Conservation (phyloP, 179 eudicot species). For the Sideroxylon spinosum region DNA sequence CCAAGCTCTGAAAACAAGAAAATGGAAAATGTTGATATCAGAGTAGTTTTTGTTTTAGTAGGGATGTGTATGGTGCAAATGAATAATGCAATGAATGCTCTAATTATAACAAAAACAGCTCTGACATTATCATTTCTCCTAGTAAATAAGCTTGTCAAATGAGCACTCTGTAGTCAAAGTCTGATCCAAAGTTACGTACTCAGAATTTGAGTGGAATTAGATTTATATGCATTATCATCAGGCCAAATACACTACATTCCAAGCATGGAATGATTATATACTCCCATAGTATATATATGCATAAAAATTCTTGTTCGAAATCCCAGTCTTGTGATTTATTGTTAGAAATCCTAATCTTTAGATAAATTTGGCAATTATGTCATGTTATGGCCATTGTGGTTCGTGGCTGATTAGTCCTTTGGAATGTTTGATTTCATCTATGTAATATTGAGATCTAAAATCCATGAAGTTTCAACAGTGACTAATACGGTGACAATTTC, state of each 20-base stretch:
- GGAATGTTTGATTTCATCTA: not conserved
- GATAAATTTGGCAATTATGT: not conserved
- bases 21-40: too few species aligned
- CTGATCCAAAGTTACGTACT: not conserved
- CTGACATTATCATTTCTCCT: too few species aligned
- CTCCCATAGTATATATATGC: not conserved
- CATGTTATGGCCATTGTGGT: not conserved
- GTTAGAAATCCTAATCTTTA: too few species aligned
- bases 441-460: not conserved
- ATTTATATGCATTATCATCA: not conserved
- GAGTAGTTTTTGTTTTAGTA: too few species aligned
- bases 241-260: not conserved
- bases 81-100: too few species aligned
- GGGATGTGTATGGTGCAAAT: too few species aligned
- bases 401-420: not conserved
- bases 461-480: not conserved
- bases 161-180: not conserved
- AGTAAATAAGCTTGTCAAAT: not conserved
- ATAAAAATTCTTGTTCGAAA: not conserved
- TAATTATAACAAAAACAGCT: too few species aligned
- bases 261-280: not conserved
- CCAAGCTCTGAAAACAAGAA: not conserved
- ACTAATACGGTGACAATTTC: constrained; percentile 2
- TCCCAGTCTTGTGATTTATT: not conserved
- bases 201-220: not conserved